A percentile compares a stretch with the other conserved stretches of the same genome.
These are phyloP conservation scores for Acanthamoeba divionensis DNA, from an alignment of 208 protist genomes.

Conservation along the genomic window DNA sequence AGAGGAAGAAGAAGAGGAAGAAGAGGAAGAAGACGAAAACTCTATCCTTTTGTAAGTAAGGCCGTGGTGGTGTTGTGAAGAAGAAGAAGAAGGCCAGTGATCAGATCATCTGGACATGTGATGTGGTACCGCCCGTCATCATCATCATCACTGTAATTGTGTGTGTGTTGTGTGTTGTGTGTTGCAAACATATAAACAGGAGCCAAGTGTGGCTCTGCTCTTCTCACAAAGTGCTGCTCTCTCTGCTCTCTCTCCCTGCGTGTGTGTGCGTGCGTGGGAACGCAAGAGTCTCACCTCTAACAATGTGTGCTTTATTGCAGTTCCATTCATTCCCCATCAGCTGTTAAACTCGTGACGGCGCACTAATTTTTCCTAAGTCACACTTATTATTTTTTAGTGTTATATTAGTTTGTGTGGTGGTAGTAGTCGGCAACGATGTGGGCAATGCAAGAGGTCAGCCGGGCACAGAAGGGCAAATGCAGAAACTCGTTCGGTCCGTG, in stretches of 20 bases:
- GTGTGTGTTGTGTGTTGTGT: no score
- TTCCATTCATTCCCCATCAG: background rate
- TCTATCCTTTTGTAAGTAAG: background rate
- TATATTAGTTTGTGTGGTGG: background rate
- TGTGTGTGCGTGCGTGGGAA: background rate
- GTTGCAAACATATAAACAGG: no score
- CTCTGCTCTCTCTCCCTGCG: background rate
- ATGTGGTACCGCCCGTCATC: background rate
- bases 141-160: no score
- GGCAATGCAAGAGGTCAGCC: constrained; percentile 83
- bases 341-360: background rate
- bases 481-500: constrained; percentile 95
- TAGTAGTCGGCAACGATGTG: constrained; percentile 76
- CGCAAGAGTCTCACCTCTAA: background rate
- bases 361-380: background rate
- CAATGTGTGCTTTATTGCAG: background rate
- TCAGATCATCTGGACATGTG: background rate
- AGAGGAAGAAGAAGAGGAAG: background rate
- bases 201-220: no score
- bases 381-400: background rate
- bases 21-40: background rate
- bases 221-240: background rate
- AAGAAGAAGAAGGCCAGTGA: no score
- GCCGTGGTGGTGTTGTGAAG: background rate
- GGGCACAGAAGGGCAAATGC: constrained; percentile 87